Conservation (phyloP, 2,329 filamentous ascomycete genomes). For the Cordyceps fumosorosea region DNA sequence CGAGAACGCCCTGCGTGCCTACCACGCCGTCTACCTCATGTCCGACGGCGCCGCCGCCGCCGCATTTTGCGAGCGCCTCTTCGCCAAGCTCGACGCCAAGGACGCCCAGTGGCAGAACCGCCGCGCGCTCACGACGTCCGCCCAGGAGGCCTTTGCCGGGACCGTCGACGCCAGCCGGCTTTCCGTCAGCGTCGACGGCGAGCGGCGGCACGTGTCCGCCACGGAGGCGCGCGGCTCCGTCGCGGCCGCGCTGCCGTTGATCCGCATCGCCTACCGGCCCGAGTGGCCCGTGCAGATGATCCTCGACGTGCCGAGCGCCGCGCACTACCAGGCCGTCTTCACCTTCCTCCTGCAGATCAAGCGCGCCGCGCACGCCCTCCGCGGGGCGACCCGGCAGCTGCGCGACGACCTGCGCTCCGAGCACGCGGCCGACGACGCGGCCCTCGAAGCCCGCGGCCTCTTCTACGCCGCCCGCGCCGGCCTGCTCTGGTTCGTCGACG, state of each 20-base stretch:
- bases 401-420: slow-evolving; percentile 25
- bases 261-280: slow-evolving; percentile 64
- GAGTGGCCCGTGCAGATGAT: slow-evolving; percentile 65
- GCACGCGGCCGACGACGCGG: slow-evolving; percentile 22
- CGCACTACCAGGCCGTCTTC: slow-evolving; percentile 65
- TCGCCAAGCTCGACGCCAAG: slow-evolving; percentile 63
- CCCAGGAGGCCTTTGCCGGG: slow-evolving; percentile 62
- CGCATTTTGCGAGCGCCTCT: slow-evolving; percentile 61
- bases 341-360: slow-evolving; percentile 72
- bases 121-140: slow-evolving; percentile 71
- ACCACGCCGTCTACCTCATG: slow-evolving; percentile 71
- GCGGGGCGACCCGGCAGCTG: slow-evolving; percentile 34
- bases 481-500: slow-evolving; percentile 66
- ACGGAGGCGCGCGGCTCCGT: slow-evolving; percentile 51
- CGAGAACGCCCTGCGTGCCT: slow-evolving; percentile 53
- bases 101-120: slow-evolving; percentile 67
- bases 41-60: slow-evolving; percentile 64
- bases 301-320: slow-evolving; percentile 57
- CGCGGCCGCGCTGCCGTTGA: slow-evolving; percentile 45
- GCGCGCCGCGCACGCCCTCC: slow-evolving; percentile 60
- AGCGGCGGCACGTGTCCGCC: slow-evolving; percentile 33
- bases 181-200: slow-evolving; percentile 42
- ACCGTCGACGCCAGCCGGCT: slow-evolving; percentile 56
- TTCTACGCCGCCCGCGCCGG: slow-evolving; percentile 56
- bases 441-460: slow-evolving; percentile 23